Evolutionary conservation across 2,329 filamentous ascomycete species (phyloP).

Genomic region (Cercospora sesami): DNA sequence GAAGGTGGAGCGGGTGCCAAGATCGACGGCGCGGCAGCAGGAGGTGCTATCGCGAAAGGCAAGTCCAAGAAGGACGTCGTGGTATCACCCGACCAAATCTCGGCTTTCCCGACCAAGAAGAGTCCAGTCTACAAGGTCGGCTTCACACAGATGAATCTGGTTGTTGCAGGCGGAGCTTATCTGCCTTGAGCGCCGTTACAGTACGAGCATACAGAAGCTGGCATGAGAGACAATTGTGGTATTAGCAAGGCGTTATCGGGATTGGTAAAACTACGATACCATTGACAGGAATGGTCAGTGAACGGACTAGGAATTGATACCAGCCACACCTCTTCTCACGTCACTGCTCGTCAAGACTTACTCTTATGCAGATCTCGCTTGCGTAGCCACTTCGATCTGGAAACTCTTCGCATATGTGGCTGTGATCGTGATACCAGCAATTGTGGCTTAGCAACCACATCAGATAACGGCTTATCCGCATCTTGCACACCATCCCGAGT

Average conservation of each 20-base stretch:
- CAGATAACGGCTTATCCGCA: not conserved
- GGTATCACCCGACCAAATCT: conserved; percentile 90
- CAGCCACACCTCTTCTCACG: not conserved
- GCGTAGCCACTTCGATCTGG: not conserved
- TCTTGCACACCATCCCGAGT: not conserved
- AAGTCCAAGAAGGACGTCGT: conserved; percentile 89
- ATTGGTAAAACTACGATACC: conserved; percentile 15
- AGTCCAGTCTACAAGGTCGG: conserved; percentile 89
- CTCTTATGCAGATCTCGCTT: not conserved
- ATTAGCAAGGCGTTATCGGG: conserved; percentile 25
- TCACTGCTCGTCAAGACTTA: not conserved
- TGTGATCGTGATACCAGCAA: not conserved
- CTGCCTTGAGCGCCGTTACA: conserved; percentile 45
- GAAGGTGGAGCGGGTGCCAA: conserved; percentile 53
- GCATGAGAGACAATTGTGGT: conserved; percentile 3
- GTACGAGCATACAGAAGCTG: not conserved
- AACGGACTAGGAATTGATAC: not conserved
- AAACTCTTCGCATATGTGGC: not conserved
- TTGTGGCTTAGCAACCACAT: conserved; percentile 2
- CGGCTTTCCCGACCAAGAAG: conserved; percentile 93
- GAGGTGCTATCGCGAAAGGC: conserved; percentile 43
- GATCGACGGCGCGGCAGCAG: conserved; percentile 46
- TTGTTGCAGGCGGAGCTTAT: conserved; percentile 77
- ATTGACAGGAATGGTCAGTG: conserved; percentile 8
- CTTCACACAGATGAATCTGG: conserved; percentile 93